Base-by-base conservation (phyloP, 2,329 filamentous ascomycete genomes). In the Diaporthe sp. region DNA sequence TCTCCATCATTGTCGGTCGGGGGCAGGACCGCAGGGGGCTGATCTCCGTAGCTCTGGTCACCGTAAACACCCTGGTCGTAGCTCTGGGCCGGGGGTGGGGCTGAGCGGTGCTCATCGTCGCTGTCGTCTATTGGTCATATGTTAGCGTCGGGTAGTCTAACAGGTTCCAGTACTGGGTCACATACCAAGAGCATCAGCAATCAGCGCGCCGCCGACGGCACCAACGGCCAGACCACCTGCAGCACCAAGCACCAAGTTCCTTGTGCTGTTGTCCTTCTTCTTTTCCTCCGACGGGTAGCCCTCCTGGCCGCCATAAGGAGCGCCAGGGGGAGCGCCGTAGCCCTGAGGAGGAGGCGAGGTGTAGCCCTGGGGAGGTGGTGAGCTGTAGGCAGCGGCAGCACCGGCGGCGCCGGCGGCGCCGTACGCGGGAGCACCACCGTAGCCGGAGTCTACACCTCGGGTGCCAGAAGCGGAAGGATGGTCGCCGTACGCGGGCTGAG, bases 161-260 rank as follows among this genome's bases (percentile, higher is more conserved):
- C 31, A 25, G 2, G 28, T 22, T 22, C 2, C 9, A 9, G 28
- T 5, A 34, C n/a, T 37, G 3, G 46, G 19, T 68, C 34, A 58
- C 73, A 65, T 85, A 91, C 89, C 83, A 42, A 91, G 79, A 72
- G 88, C 90, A 79, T 92, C 86, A 58, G 88, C 88, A 72, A 93
- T 84, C 61, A 91, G 79, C 4, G 90, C 91, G 70, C 91, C 91
- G 34, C 89, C 92, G 53, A 90, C 81, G 72, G 87, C 88, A 78
- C 90, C 90, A 17, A 88, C 84, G 1, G 89, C 91, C 28, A 92
- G 80, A 82, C 92, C 92, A 49, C 87, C 91, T 13, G 88, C 89
- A 70, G 89, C 91, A 58, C 87, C 91, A 31, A 91, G 86, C 60
- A 92, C 84, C 81, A 91, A 86, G 79, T 88, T 89, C 28, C 88